phyloP scores from a whole-genome alignment of 108 stramenopile genomes.

The Cyclostephanos tholiformis region DNA sequence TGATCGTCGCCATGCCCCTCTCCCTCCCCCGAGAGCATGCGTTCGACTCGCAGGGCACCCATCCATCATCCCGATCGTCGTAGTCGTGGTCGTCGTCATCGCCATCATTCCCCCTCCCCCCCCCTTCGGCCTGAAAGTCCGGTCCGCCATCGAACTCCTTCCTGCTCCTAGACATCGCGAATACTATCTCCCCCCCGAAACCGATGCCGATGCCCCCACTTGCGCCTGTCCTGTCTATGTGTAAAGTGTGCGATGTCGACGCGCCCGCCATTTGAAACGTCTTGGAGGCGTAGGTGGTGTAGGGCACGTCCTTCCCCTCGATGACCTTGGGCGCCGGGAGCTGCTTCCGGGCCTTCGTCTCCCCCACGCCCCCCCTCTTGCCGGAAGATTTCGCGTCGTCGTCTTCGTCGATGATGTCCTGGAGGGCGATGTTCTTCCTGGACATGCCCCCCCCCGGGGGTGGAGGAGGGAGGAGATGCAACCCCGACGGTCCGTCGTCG shows the following conservation, averaged over 20 bases:
- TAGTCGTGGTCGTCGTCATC: conserved; percentile 9
- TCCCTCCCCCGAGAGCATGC: conserved; percentile 30
- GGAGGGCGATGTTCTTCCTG: background rate
- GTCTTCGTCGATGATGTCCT: background rate
- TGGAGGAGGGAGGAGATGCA: background rate
- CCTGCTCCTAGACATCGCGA: conserved; percentile 19
- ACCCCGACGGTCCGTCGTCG: background rate
- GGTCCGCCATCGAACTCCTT: conserved; percentile 30
- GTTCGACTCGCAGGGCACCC: conserved; percentile 12
- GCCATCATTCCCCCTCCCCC: background rate
- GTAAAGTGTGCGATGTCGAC: conserved; percentile 35
- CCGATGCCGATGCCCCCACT: background rate
- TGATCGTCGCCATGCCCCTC: background rate
- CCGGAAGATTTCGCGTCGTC: too few species aligned
- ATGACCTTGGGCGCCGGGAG: conserved; percentile 46
- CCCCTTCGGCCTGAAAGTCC: conserved; percentile 19
- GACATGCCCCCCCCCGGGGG: too few species aligned
- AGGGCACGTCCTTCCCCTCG: conserved; percentile 56
- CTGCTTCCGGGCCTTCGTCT: conserved; percentile 4
- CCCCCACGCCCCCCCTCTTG: too few species aligned
- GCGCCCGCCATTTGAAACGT: conserved; percentile 46
- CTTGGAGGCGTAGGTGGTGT: conserved; percentile 67
- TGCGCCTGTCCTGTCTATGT: conserved; percentile 31
- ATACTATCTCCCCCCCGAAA: too few species aligned
- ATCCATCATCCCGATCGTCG: background rate